Evolutionary conservation across 306 rosid species (phyloP).

Genomic region (Sicyos baderoa): DNA sequence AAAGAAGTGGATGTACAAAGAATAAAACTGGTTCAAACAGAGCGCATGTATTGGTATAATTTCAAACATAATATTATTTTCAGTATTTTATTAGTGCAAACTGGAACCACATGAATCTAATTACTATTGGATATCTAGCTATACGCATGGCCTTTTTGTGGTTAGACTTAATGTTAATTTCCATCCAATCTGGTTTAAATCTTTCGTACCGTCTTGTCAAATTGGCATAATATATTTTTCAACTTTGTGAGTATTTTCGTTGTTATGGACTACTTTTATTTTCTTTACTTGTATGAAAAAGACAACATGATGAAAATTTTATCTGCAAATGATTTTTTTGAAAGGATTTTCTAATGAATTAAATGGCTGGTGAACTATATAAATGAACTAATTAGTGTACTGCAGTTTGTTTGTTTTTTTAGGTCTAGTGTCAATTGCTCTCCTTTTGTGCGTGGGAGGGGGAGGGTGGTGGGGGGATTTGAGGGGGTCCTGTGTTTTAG

Average conservation of each 20-base stretch:
- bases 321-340: not conserved
- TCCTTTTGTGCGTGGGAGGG: not conserved
- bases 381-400: not conserved
- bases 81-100: not conserved
- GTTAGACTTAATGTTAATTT: not conserved
- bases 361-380: not conserved
- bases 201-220: not conserved
- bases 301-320: not conserved
- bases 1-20: slow-evolving; percentile 43
- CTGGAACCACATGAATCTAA: not conserved
- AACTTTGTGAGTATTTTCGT: not conserved
- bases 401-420: not conserved
- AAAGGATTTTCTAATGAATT: not conserved
- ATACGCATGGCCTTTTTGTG: not conserved
- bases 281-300: not conserved
- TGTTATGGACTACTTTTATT: not conserved
- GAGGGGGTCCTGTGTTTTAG: not conserved
- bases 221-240: not conserved
- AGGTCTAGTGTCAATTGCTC: not conserved
- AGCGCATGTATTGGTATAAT: slow-evolving; percentile 61
- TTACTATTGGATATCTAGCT: not conserved
- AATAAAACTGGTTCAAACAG: slow-evolving; percentile 33
- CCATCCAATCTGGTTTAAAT: not conserved
- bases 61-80: not conserved
- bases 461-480: not conserved